Percentiles rank a stretch among this genome's conserved stretches.
phyloP scores from a whole-genome alignment of 768 basidiomycete genomes.

The Astraeus odoratus region DNA sequence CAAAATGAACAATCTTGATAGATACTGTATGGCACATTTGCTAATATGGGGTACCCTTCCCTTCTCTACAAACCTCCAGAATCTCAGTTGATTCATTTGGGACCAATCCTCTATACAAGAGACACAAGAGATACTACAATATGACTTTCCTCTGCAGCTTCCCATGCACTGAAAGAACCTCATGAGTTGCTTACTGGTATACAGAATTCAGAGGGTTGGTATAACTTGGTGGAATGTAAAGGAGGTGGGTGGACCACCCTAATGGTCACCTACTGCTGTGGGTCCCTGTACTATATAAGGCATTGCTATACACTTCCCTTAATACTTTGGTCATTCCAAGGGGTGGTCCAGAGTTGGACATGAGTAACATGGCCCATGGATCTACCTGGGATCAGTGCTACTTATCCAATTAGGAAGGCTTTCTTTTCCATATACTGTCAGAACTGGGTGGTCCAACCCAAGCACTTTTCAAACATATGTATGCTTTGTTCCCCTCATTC shows the following conservation, averaged over 20 bases:
- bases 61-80: too few species aligned
- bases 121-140: neutral
- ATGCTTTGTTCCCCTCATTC: too few species aligned
- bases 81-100: too few species aligned
- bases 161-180: neutral
- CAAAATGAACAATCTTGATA: neutral
- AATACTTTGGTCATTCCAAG: neutral
- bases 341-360: neutral
- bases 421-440: too few species aligned
- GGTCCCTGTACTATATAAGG: neutral
- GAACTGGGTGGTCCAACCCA: too few species aligned
- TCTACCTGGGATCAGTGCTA: neutral
- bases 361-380: neutral
- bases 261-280: conserved; percentile 1
- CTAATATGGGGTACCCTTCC: too few species aligned
- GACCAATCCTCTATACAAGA: too few species aligned
- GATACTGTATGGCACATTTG: too few species aligned
- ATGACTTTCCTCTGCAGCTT: neutral
- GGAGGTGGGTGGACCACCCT: neutral
- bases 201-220: neutral
- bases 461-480: too few species aligned
- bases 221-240: neutral
- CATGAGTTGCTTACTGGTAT: neutral
- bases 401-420: neutral
- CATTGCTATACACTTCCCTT: neutral